Evolutionary conservation across 331 rosid genomes (phyloP).

Genomic region (Quercus tomentella): DNA sequence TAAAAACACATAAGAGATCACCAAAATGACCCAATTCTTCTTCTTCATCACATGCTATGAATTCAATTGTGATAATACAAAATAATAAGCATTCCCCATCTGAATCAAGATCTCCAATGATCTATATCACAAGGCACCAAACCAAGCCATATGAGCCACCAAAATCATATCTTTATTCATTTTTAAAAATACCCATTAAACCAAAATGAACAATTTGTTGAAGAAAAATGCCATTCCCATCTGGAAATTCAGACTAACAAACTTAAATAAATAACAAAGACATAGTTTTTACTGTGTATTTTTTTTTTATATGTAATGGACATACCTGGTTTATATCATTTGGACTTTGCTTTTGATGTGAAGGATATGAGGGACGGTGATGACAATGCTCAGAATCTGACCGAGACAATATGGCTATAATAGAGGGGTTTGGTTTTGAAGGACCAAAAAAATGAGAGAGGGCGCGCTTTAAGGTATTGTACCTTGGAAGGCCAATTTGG

Average conservation of each 20-base stretch:
- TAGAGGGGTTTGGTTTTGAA: background rate
- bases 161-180: background rate
- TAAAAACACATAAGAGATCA: background rate
- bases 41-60: background rate
- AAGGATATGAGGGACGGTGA: conserved; percentile 34
- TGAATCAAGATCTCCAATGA: background rate
- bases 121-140: conserved; percentile 12
- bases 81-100: background rate
- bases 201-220: conserved; percentile 1
- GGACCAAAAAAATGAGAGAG: background rate
- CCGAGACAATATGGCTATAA: background rate
- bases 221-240: conserved; percentile 13
- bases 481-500: too few species aligned
- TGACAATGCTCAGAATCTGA: conserved; percentile 17
- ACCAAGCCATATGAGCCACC: background rate
- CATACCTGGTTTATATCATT: conserved; percentile 25
- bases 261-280: background rate
- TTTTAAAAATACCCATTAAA: conserved; percentile 11
- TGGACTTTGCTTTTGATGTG: conserved; percentile 12
- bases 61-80: background rate
- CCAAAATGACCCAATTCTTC: background rate
- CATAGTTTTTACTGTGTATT: background rate
- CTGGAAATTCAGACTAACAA: conserved; percentile 6
- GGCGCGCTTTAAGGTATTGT: too few species aligned
- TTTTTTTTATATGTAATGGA: background rate